Evolutionary conservation across 768 basidiomycete species (phyloP).

Genomic region (Serendipita sp.): DNA sequence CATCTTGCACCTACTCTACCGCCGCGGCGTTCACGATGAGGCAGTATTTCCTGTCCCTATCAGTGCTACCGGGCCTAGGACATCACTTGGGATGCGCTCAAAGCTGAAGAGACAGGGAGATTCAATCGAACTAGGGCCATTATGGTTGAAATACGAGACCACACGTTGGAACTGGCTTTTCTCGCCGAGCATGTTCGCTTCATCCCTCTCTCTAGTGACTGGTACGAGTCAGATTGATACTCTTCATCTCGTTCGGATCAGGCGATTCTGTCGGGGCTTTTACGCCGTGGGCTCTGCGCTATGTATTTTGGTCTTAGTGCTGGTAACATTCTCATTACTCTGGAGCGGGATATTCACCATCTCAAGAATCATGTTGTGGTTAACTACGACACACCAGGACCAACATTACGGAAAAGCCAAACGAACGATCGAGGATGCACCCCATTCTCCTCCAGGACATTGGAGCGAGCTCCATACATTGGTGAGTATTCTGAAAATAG

Average conservation of each 20-base stretch:
- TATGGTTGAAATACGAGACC: conserved; percentile 3
- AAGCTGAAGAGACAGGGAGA: too few relatives aligned
- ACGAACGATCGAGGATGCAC: not conserved
- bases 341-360: not conserved
- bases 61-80: too few relatives aligned
- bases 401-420: not conserved
- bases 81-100: too few relatives aligned
- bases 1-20: too few relatives aligned
- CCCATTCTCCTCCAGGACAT: not conserved
- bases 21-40: too few relatives aligned
- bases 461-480: not conserved
- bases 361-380: not conserved
- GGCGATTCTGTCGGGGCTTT: not conserved
- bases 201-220: not conserved
- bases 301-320: not conserved
- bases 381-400: not conserved
- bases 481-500: not conserved
- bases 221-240: not conserved
- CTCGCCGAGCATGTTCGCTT: too few relatives aligned
- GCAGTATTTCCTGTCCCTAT: too few relatives aligned
- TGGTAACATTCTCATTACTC: not conserved
- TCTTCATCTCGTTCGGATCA: not conserved
- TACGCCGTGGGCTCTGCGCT: not conserved
- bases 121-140: not conserved
- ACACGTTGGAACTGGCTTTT: not conserved